Base-by-base conservation (phyloP, 495 filamentous ascomycete genomes). In the Pyronema omphalodes region DNA sequence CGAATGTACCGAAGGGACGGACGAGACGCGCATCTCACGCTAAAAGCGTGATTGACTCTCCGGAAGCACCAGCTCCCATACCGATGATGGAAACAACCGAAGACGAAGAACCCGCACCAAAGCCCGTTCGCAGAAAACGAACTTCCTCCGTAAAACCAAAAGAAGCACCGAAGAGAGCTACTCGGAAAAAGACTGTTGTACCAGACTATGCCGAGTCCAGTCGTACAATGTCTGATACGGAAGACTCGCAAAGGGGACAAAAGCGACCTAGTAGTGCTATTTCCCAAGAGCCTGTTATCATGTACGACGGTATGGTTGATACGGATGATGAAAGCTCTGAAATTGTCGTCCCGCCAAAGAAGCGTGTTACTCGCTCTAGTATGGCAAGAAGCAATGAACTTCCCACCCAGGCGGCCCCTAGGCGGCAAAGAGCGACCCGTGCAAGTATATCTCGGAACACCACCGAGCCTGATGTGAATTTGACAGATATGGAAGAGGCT, bases 291-390 rank as follows among this genome's bases (percentile, higher is more conserved):
- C 60, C 60, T 6, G 29, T 62, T n/a, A 59, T 63, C 37, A 37
- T 63, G 9, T 63, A 47, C 17, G 60, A 63, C 14, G 60, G 60
- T 9, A 34, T 44, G 11, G 53, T 53, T 36, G 50, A 56, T 33
- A 59, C 60, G 0, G 53, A 55, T 5, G 37, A 47, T 1, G 61
- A 64, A 33, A 35, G 19, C 6, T 66, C 36, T 11, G 47, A 50
- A 34, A 50, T 50, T 12, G 47, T 50, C 17, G 47, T 50, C 23
- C 47, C 80, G 8, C 64, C 74, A 0, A 91, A 89, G 67, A 79
- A 81, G 60, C 74, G 82, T 51, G 75, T 75, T 3, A 81, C 74
- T 11, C 73, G 79, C 1, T 52, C 65, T 7, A 65, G 56, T 33
- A 45, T 58, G 17, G 60, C 57, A 3, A 50, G 39, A 41, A 58